Percentiles rank a stretch among this genome's conserved stretches.
These are phyloP conservation scores for Jasminum sambac DNA, from an alignment of 257 asterid genomes.

Conservation along the genomic window DNA sequence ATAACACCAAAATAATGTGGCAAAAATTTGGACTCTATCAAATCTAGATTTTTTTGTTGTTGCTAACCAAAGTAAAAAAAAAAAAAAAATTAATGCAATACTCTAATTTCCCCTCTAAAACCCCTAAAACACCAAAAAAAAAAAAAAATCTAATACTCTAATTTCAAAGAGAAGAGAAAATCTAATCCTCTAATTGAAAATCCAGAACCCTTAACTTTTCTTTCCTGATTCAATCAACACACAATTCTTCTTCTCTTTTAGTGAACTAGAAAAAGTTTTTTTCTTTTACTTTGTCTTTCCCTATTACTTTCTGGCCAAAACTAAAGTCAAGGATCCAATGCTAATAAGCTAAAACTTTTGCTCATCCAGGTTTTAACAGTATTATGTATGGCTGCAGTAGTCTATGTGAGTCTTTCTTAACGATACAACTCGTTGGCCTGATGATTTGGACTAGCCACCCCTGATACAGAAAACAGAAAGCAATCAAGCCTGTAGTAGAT, in stretches of 20 bases:
- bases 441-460: constrained; percentile 28
- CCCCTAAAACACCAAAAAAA: no score
- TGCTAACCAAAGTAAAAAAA: no score
- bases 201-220: no score
- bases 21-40: no score
- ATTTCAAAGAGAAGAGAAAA: no score
- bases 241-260: not conserved
- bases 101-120: no score
- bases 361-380: constrained; percentile 48
- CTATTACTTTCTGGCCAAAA: not conserved
- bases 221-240: not conserved
- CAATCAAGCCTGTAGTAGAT: not conserved
- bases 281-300: not conserved
- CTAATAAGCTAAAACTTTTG: not conserved
- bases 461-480: constrained; percentile 20
- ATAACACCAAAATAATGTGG: no score
- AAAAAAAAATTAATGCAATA: no score
- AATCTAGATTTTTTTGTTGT: no score
- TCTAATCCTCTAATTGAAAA: no score
- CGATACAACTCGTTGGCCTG: constrained; percentile 31
- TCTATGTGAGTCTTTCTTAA: constrained; percentile 52
- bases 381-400: constrained; percentile 35
- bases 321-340: not conserved
- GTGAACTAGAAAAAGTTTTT: not conserved
- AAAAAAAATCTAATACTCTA: no score